Evolutionary conservation across 371 early-diverging fungal species (phyloP).

Genomic region (Circinella umbellata): DNA sequence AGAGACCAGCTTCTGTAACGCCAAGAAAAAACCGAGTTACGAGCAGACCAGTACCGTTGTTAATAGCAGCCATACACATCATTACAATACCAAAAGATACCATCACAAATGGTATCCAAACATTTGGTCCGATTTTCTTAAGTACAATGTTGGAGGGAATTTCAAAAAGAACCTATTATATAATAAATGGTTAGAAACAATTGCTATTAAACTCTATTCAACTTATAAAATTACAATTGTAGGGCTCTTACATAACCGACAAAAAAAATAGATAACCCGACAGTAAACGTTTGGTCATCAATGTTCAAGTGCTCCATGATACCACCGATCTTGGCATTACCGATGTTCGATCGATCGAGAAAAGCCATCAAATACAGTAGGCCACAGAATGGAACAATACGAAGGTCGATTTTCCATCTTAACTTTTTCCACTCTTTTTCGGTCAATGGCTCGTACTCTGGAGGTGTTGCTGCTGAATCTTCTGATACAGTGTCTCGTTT

Average conservation of each 20-base stretch:
- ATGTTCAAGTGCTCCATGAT: constrained; percentile 46
- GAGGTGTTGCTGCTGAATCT: not conserved
- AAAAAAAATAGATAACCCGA: constrained; percentile 68
- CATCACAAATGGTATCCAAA: constrained; percentile 75
- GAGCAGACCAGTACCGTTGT: constrained; percentile 52
- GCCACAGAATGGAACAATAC: constrained; percentile 41
- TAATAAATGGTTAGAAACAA: not conserved
- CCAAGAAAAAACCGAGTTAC: constrained; percentile 74
- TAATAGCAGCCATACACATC: constrained; percentile 52
- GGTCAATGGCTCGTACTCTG: constrained; percentile 8
- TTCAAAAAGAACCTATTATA: constrained; percentile 64
- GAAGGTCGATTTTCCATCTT: constrained; percentile 27
- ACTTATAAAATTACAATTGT: too few relatives aligned
- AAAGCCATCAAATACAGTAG: constrained; percentile 57
- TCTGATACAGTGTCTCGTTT: not conserved
- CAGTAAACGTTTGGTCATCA: constrained; percentile 50
- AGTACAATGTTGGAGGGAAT: constrained; percentile 76
- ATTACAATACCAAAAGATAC: constrained; percentile 49
- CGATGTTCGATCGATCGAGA: constrained; percentile 60
- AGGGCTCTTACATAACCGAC: constrained; percentile 54
- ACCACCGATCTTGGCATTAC: constrained; percentile 66
- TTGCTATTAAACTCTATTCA: not conserved
- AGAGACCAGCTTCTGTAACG: constrained; percentile 68
- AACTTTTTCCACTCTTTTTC: constrained; percentile 16
- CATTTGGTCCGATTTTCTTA: constrained; percentile 63